A percentile compares a stretch with the other conserved stretches of the same genome.
phyloP scores from a whole-genome alignment of 78 protist genomes.

The Guillardia theta region DNA sequence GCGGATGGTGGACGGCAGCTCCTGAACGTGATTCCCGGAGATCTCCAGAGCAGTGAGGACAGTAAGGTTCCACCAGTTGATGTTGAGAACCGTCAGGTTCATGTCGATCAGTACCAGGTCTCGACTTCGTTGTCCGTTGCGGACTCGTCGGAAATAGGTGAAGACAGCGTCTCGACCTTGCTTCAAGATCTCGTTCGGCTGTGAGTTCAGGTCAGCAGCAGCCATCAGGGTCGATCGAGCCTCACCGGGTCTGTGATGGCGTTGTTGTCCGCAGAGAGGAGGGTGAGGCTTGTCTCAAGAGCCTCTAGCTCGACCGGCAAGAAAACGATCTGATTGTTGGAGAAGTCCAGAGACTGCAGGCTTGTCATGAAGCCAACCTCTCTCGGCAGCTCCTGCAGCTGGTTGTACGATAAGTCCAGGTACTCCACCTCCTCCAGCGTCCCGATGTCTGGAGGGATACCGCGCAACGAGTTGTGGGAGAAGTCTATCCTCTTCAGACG shows the following conservation, averaged over 20 bases:
- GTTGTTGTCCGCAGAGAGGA: neutral
- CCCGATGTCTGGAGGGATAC: neutral
- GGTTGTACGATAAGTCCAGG: neutral
- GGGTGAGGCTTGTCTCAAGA: neutral
- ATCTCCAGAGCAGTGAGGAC: neutral
- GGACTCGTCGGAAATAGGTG: constrained; percentile 1
- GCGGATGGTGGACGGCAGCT: neutral
- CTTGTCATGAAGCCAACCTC: neutral
- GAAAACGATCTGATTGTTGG: neutral
- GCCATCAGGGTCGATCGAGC: neutral
- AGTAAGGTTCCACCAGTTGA: neutral
- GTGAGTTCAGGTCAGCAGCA: neutral
- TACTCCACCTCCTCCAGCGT: neutral
- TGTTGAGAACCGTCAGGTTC: neutral
- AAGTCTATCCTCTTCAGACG: neutral
- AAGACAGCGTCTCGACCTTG: neutral
- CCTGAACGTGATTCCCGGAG: neutral
- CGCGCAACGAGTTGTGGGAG: neutral
- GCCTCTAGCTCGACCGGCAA: neutral
- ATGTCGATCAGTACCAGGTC: neutral
- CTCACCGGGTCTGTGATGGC: neutral
- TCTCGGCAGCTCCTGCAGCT: neutral
- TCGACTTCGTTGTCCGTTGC: neutral
- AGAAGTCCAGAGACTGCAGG: neutral
- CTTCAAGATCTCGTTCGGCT: neutral